Percentiles rank a stretch among this genome's conserved stretches.
Conservation (phyloP, 2,329 filamentous ascomycete species). For the Cladosporium cucumerinum region DNA sequence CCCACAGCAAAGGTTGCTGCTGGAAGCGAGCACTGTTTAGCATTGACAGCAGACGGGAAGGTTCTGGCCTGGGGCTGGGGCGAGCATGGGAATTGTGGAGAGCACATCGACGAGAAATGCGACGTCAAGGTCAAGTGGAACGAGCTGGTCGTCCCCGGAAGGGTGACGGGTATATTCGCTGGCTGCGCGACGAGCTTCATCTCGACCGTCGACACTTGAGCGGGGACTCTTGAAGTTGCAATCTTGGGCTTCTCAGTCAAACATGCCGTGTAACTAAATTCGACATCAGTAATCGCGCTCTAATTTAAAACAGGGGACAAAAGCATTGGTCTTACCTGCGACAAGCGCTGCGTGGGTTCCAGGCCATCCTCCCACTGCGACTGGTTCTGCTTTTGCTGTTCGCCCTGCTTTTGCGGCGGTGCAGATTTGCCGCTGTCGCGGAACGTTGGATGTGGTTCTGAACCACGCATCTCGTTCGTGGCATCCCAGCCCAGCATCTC, state of each 20-base stretch:
- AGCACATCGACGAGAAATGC: constrained; percentile 56
- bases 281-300: constrained; percentile 21
- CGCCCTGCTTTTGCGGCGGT: constrained; percentile 19
- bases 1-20: constrained; percentile 63
- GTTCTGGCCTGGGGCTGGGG: constrained; percentile 93
- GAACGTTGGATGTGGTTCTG: constrained; percentile 41
- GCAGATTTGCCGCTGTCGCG: constrained; percentile 38
- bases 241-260: constrained; percentile 32
- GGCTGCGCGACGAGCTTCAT: constrained; percentile 91
- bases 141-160: constrained; percentile 54
- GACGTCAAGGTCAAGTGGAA: constrained; percentile 70
- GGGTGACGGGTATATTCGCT: constrained; percentile 65
- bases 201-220: not conserved
- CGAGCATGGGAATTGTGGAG: constrained; percentile 94
- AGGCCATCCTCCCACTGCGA: constrained; percentile 41
- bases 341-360: constrained; percentile 71
- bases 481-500: constrained; percentile 73
- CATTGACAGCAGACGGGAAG: constrained; percentile 59
- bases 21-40: constrained; percentile 88
- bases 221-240: not conserved
- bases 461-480: constrained; percentile 58
- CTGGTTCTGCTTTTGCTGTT: constrained; percentile 10
- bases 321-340: constrained; percentile 55
- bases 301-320: not conserved
- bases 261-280: constrained; percentile 37